These are phyloP conservation scores for Clitopilus hobsonii DNA, from an alignment of 768 basidiomycete species.

Conservation along the genomic window DNA sequence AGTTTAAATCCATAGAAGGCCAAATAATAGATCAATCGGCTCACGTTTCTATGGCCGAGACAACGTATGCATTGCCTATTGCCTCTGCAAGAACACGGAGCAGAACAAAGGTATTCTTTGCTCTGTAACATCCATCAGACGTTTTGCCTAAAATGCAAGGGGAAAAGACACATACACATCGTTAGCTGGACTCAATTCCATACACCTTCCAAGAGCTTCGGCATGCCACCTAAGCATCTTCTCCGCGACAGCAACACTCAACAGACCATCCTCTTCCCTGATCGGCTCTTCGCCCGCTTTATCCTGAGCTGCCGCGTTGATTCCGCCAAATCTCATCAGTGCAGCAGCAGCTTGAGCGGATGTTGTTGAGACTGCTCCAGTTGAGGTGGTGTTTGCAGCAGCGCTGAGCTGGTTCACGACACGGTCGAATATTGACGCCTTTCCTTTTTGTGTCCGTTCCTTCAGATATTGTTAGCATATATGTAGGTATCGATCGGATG, in stretches of 20 bases:
- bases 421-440: constrained; percentile 81
- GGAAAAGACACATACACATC: constrained; percentile 67
- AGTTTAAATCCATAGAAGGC: constrained; percentile 5
- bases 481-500: not conserved
- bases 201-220: constrained; percentile 91
- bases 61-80: constrained; percentile 79
- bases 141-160: not conserved
- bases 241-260: constrained; percentile 76
- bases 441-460: constrained; percentile 64
- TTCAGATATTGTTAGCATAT: constrained; percentile 14
- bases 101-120: constrained; percentile 84
- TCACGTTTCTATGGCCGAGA: constrained; percentile 89
- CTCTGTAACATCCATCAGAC: constrained; percentile 37
- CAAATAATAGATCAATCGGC: constrained; percentile 19
- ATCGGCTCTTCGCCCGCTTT: constrained; percentile 62
- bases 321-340: constrained; percentile 86
- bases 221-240: constrained; percentile 97
- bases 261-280: constrained; percentile 76
- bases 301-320: constrained; percentile 49
- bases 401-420: constrained; percentile 87
- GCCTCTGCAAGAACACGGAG: constrained; percentile 84
- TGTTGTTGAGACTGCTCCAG: constrained; percentile 55
- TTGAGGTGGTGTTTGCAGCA: constrained; percentile 61
- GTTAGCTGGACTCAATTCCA: constrained; percentile 75
- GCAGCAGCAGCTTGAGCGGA: constrained; percentile 86